Base-by-base conservation (phyloP, 345 rosid genomes). In the Triadica sebifera region DNA sequence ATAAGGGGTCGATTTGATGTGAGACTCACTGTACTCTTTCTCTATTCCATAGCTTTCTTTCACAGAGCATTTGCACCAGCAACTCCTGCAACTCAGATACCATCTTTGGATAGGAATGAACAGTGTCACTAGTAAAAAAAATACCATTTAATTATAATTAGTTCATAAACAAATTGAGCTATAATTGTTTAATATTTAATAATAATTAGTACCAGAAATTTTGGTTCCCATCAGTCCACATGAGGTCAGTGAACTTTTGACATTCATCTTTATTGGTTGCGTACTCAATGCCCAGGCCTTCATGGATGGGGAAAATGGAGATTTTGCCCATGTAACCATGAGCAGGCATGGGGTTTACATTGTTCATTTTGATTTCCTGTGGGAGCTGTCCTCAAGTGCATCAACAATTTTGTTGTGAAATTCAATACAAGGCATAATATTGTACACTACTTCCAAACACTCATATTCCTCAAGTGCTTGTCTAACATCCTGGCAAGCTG, bases 31-130 rank as follows among this genome's bases (percentile, higher is more conserved):
- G 73, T 74, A 58, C 37, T 43, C 47, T 43, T 75, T 78, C 67
- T 73, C 75, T 38, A 90, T 3, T 1, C 91, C 90, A 73, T 86
- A 89, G 79, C 90, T 89, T 72, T 84, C 90, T 89, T 72, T 84
- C 87, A 37, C 85, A 86, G 65, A 90, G 15, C 91, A 90, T 82
- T 70, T 72, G 75, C 79, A 85, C 78, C 78, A 89, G 82, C 58
- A 72, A 20, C 77, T 82, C 87, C 78, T 87, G 82, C 39, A 89
- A 43, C 37, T 89, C 87, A 13, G 63, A 79, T 55, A 79, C 82
- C 49, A 75, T 70, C 78, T 75, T 80, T 13, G 83, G 83, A 65
- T 82, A 87, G 45, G 68, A 67, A 37, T 84, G 81, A 22, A 84
- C 77, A 12, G 71, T 79, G 52, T 80, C 83, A 74, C 93, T 90